phyloP scores from a whole-genome alignment of 129 eudicot genomes.

The Smallanthus sonchifolius region DNA sequence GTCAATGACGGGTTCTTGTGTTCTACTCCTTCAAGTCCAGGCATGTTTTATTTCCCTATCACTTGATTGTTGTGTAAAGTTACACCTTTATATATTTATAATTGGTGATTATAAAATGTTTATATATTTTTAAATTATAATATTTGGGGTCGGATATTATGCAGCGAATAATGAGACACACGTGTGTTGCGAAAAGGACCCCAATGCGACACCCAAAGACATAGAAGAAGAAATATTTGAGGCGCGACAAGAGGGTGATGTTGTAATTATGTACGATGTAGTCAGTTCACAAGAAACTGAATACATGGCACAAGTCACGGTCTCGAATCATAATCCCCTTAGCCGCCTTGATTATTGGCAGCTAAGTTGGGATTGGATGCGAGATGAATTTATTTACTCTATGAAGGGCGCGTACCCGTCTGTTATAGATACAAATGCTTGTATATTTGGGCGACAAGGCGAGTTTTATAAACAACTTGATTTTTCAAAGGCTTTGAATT shows the following conservation, averaged over 20 bases:
- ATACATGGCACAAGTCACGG: constrained; percentile 57
- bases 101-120: too few species aligned
- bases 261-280: constrained; percentile 56
- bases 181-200: constrained; percentile 49
- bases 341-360: constrained; percentile 58
- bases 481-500: constrained; percentile 49
- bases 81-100: neutral
- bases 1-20: constrained; percentile 64
- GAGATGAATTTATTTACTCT: constrained; percentile 56
- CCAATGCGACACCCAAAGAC: constrained; percentile 22
- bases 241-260: constrained; percentile 55
- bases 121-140: neutral
- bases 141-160: neutral
- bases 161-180: constrained; percentile 45
- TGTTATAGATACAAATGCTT: constrained; percentile 41
- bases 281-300: constrained; percentile 39
- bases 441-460: constrained; percentile 65
- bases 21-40: constrained; percentile 30
- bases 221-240: constrained; percentile 25
- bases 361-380: constrained; percentile 71
- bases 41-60: constrained; percentile 8
- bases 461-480: constrained; percentile 44
- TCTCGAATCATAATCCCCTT: constrained; percentile 52
- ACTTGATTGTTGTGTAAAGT: too few species aligned
- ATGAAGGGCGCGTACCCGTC: constrained; percentile 72